Conservation (phyloP, 2,329 filamentous ascomycete genomes). For the Aureobasidium uvarum region DNA sequence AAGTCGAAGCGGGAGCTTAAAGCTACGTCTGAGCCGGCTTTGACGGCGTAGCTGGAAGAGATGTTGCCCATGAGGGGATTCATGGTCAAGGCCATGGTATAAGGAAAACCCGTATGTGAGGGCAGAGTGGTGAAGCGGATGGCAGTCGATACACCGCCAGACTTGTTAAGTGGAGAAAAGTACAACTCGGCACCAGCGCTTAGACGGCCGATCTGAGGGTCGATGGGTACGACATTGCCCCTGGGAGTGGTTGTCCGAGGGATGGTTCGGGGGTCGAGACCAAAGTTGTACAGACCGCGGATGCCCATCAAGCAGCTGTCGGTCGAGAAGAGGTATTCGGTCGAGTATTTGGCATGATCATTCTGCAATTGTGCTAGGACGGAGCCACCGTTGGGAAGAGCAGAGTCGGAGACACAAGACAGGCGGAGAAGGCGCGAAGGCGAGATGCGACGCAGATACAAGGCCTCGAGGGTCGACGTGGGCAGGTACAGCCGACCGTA, state of each 20-base stretch:
- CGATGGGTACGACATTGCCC: slow-evolving; percentile 37
- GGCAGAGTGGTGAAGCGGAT: slow-evolving; percentile 86
- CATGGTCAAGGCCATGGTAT: slow-evolving; percentile 88
- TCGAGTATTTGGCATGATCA: slow-evolving; percentile 80
- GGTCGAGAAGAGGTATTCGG: slow-evolving; percentile 88
- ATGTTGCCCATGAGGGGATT: slow-evolving; percentile 95
- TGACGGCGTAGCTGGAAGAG: slow-evolving; percentile 86
- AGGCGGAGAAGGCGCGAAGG: slow-evolving; percentile 77
- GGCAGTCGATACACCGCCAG: slow-evolving; percentile 85
- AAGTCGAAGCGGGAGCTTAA: slow-evolving; percentile 92
- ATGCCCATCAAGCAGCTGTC: slow-evolving; percentile 87
- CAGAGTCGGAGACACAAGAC: slow-evolving; percentile 71
- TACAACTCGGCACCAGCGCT: slow-evolving; percentile 91
- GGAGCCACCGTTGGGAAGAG: slow-evolving; percentile 71
- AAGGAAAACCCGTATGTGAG: slow-evolving; percentile 76
- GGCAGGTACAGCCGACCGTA: slow-evolving; percentile 82
- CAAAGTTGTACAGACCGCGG: slow-evolving; percentile 92
- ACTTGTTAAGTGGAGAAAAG: slow-evolving; percentile 93
- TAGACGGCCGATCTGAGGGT: slow-evolving; percentile 74
- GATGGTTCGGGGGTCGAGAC: slow-evolving; percentile 59
- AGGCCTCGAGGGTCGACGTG: slow-evolving; percentile 78
- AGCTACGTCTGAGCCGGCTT: slow-evolving; percentile 76
- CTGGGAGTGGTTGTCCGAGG: slow-evolving; percentile 33
- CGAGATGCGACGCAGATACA: slow-evolving; percentile 75
- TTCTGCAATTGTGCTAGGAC: slow-evolving; percentile 72